Percentiles rank a stretch among this genome's conserved stretches.
Evolutionary conservation across 2,329 filamentous ascomycete genomes (phyloP).

Genomic region (Ophiostoma ulmi): DNA sequence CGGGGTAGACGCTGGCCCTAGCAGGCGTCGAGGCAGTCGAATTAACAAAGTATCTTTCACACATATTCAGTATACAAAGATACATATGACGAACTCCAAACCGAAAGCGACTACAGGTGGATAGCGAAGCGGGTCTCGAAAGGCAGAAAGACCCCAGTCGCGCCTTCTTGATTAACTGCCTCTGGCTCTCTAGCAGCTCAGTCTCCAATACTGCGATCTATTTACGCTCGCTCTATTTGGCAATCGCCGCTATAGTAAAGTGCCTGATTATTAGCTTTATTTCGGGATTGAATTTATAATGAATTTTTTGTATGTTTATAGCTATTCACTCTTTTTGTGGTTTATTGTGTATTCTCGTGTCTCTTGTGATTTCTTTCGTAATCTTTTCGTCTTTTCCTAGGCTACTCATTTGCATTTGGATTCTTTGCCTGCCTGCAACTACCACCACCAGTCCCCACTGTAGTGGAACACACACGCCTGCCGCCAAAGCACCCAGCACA

Average conservation of each 20-base stretch:
- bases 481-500: background rate
- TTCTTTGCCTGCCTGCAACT: background rate
- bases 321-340: background rate
- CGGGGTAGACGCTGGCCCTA: background rate
- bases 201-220: background rate
- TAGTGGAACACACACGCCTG: background rate
- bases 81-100: background rate
- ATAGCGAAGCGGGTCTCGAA: background rate
- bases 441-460: background rate
- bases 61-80: background rate
- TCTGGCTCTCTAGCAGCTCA: background rate
- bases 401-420: background rate
- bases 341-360: too few species aligned
- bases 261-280: background rate
- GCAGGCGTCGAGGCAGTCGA: too few species aligned
- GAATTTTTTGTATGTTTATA: background rate
- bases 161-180: background rate
- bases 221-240: background rate
- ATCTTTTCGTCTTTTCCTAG: too few species aligned
- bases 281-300: background rate
- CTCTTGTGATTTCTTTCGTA: too few species aligned
- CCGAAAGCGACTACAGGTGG: background rate
- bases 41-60: background rate
- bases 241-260: background rate
- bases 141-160: conserved; percentile 7